Evolutionary conservation across 352 stramenopile species (phyloP).

Genomic region (Phytophthora kernoviae): DNA sequence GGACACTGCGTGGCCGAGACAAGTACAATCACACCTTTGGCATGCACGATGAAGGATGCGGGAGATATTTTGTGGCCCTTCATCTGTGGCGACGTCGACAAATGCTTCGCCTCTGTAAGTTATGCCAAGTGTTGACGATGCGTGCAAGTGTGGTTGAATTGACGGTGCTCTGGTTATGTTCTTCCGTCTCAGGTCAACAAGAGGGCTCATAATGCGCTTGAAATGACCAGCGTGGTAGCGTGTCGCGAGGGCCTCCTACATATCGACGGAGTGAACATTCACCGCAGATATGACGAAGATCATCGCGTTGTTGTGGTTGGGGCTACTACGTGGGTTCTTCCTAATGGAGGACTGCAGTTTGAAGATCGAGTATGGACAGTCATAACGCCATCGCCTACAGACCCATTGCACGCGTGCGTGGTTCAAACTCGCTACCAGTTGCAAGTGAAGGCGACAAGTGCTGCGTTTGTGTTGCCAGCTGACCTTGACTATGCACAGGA

Average conservation of each 20-base stretch:
- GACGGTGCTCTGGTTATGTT: neutral
- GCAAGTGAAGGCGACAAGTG: slow-evolving; percentile 7
- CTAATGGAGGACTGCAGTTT: slow-evolving; percentile 18
- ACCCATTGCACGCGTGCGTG: slow-evolving; percentile 13
- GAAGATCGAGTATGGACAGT: slow-evolving; percentile 23
- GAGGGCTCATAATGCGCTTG: slow-evolving; percentile 7
- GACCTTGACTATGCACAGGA: slow-evolving; percentile 10
- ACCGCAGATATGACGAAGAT: slow-evolving; percentile 22
- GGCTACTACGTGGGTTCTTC: slow-evolving; percentile 13
- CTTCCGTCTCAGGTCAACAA: slow-evolving; percentile 4
- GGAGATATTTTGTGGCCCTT: slow-evolving; percentile 15
- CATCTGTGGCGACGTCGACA: slow-evolving; percentile 11
- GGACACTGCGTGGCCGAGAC: slow-evolving; percentile 15
- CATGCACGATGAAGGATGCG: slow-evolving; percentile 14
- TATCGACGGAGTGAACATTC: slow-evolving; percentile 16
- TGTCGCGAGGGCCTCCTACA: slow-evolving; percentile 6
- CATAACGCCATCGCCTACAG: slow-evolving; percentile 9
- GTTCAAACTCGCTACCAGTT: slow-evolving; percentile 19
- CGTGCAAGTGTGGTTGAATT: neutral
- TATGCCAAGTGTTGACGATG: neutral
- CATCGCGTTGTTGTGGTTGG: slow-evolving; percentile 20
- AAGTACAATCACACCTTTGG: slow-evolving; percentile 16
- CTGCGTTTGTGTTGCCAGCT: neutral
- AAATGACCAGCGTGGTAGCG: slow-evolving; percentile 24
- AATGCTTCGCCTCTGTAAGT: slow-evolving; percentile 20